Evolutionary conservation across 352 stramenopile species (phyloP), one percentile per base, ranked within the genome.

Genomic region (Globisporangium solare): DNA sequence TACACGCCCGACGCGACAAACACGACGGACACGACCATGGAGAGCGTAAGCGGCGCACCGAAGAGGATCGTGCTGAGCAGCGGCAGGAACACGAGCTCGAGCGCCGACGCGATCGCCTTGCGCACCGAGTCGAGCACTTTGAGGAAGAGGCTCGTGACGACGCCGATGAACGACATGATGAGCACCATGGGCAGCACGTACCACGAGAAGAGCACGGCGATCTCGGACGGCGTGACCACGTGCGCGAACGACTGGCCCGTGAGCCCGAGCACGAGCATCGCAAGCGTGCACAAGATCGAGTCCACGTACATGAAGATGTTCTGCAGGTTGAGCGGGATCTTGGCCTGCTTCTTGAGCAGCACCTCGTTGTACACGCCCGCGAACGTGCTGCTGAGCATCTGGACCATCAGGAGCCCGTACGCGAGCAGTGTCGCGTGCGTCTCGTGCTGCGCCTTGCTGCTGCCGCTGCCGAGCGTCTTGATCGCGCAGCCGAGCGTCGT

Each of bases 251-350:
- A 81, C 58, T 89, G 76, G 10, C 76, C 81, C 27, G 79, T 91
- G 54, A 91, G 66, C 24, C 79, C 79, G 6, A 89, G 61, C 43
- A 64, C 76, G 48, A 92, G 73, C 75, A 89, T 89, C 37, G 53
- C 54, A 42, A 86, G 49, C 1, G 79, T 89, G 49, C 81, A 89
- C 7, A 86, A 50, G 51, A 91, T 88, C 48, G 83, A 92, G 71
- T 92, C 77, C 41, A 84, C 53, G 66, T 92, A 92, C 83, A 92
- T 92, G 61, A 90, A 89, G 50, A 89, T 76, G 53, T 92, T 92
- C 61, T 92, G 83, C 48, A 92, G 59, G 56, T 92, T 89, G 46
- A 89, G 58, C 14, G 80, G 60, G 54, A 89, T 88, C 57, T 73
- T 68, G 39, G 69, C 51, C 57, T 90, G 76, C 35, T 85, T 88